A percentile compares a stretch with the other conserved stretches of the same genome.
These are phyloP conservation scores for Kokia cookei DNA, from an alignment of 441 rosid genomes.

Conservation along the genomic window DNA sequence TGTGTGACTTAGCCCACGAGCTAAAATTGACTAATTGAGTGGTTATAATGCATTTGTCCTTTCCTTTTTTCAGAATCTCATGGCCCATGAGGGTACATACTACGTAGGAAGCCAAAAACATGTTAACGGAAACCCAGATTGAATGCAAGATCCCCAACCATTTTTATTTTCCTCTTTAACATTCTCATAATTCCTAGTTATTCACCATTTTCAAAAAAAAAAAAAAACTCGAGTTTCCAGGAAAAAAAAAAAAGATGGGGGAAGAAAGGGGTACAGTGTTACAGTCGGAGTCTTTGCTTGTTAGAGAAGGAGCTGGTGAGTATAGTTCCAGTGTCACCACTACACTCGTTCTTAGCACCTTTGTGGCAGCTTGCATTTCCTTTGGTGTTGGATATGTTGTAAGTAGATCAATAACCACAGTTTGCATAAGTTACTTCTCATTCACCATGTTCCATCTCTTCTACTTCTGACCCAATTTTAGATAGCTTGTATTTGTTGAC, in stretches of 20 bases:
- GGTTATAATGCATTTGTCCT: background rate
- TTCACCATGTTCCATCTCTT: background rate
- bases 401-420: constrained; percentile 1
- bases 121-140: background rate
- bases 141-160: background rate
- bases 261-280: background rate
- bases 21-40: no score
- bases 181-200: background rate
- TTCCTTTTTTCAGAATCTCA: no score
- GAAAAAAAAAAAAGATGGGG: background rate
- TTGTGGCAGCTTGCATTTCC: constrained; percentile 41
- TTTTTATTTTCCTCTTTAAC: background rate
- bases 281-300: background rate
- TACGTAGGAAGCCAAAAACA: background rate
- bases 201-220: background rate
- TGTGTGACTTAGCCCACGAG: no score
- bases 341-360: constrained; percentile 37
- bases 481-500: background rate
- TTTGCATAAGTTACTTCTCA: background rate
- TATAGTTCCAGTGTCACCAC: constrained; percentile 13
- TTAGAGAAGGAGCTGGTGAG: background rate
- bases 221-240: no score
- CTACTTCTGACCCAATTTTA: background rate
- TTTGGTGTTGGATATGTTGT: constrained; percentile 50
- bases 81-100: background rate